Conservation (phyloP, 2,329 filamentous ascomycete genomes). For the Colletotrichum echinochloae region DNA sequence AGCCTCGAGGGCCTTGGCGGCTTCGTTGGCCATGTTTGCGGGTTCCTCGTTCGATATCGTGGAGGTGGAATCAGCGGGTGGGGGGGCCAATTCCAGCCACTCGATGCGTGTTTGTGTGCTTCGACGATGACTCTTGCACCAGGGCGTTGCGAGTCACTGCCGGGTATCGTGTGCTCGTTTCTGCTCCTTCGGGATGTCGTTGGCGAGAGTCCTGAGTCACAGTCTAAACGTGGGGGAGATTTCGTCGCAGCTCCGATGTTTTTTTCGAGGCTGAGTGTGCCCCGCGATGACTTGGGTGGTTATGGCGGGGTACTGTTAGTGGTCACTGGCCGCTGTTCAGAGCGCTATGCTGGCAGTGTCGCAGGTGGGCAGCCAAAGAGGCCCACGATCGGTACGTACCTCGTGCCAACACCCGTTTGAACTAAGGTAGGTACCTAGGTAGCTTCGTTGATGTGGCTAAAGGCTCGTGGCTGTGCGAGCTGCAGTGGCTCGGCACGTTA, state of each 20-base stretch:
- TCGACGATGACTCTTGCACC: constrained; percentile 14
- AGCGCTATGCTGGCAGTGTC: neutral
- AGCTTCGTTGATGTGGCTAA: constrained; percentile 1
- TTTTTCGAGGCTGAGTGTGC: constrained; percentile 42
- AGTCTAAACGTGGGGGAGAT: constrained; percentile 31
- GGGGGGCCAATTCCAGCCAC: constrained; percentile 26
- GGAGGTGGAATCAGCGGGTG: constrained; percentile 8
- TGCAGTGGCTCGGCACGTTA: neutral
- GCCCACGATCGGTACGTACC: constrained; percentile 22
- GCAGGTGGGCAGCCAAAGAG: neutral
- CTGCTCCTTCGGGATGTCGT: constrained; percentile 27
- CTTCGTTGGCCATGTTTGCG: constrained; percentile 59
- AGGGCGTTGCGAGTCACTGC: constrained; percentile 9
- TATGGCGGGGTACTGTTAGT: constrained; percentile 40
- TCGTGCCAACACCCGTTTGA: neutral
- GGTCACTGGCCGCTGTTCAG: constrained; percentile 23
- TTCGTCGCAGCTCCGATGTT: constrained; percentile 39
- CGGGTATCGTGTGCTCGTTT: constrained; percentile 15
- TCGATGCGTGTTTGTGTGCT: constrained; percentile 15
- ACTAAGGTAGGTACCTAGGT: neutral
- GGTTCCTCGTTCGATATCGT: constrained; percentile 14
- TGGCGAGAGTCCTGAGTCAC: constrained; percentile 36
- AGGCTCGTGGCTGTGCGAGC: neutral
- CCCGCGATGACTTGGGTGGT: constrained; percentile 38
- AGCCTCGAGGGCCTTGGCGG: constrained; percentile 63